Conservation (phyloP, 2,329 filamentous ascomycete species). For the Cladobotryum protrusum region DNA sequence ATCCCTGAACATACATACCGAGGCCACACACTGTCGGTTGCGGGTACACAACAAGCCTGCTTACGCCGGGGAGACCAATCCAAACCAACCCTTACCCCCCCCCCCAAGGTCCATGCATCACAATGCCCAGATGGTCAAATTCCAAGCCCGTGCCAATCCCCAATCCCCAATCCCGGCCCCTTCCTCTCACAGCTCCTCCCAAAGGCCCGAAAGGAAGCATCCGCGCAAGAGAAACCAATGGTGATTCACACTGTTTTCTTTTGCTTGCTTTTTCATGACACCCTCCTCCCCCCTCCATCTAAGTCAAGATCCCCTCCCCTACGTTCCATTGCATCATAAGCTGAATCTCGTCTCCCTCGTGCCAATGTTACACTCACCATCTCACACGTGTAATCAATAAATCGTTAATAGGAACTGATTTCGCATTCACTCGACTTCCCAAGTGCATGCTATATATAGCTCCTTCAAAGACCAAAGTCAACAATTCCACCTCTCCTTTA, state of each 20-base stretch:
- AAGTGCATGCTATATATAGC: constrained; percentile 20
- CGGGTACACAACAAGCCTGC: too few species aligned
- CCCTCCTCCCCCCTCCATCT: constrained; percentile 6
- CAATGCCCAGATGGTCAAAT: too few species aligned
- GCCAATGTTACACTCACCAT: background rate
- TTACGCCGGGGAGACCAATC: too few species aligned
- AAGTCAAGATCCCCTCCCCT: background rate
- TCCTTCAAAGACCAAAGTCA: constrained; percentile 8
- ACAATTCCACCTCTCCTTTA: constrained; percentile 15
- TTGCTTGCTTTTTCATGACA: background rate
- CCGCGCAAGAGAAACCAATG: too few species aligned
- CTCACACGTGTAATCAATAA: background rate
- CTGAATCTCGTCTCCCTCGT: background rate
- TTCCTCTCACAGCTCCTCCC: background rate
- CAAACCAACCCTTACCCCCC: too few species aligned
- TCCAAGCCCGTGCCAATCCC: too few species aligned
- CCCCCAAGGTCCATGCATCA: too few species aligned
- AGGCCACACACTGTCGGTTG: too few species aligned
- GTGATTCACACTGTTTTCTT: too few species aligned
- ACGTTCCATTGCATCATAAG: background rate
- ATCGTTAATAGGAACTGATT: constrained; percentile 16
- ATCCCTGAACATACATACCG: too few species aligned
- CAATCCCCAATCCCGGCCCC: background rate
- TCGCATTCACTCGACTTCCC: constrained; percentile 26
- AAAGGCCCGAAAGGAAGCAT: background rate